These are phyloP conservation scores for Domatiomyces globalis DNA, from an alignment of 2,329 filamentous ascomycete species.

Conservation along the genomic window DNA sequence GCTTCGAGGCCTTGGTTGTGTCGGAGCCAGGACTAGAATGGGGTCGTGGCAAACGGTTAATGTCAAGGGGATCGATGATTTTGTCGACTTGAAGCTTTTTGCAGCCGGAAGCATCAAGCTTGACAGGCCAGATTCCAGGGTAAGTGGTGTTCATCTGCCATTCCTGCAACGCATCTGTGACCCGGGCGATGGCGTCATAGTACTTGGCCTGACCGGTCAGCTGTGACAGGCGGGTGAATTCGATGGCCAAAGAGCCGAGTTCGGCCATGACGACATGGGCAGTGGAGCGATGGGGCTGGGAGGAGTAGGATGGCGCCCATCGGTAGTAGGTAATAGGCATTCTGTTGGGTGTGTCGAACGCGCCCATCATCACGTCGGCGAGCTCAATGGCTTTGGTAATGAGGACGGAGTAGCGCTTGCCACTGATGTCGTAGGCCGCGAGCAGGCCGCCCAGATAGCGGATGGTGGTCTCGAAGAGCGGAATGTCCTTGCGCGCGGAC, in stretches of 20 bases:
- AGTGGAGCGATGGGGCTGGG: conserved; percentile 49
- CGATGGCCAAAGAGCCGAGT: conserved; percentile 65
- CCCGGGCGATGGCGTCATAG: conserved; percentile 76
- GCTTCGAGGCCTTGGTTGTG: not conserved
- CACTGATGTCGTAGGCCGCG: conserved; percentile 75
- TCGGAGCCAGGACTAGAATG: not conserved
- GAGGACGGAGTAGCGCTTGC: conserved; percentile 44
- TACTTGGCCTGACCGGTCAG: conserved; percentile 69
- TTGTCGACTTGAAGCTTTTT: conserved; percentile 29
- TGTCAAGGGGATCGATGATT: not conserved
- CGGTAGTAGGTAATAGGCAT: conserved; percentile 75
- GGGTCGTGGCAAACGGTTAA: not conserved
- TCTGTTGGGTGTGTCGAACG: conserved; percentile 84
- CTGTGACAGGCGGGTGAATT: conserved; percentile 81
- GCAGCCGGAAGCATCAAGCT: conserved; percentile 52
- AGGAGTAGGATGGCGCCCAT: conserved; percentile 56
- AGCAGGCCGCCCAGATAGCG: conserved; percentile 78
- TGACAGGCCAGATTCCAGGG: conserved; percentile 67
- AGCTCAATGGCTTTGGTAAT: conserved; percentile 67
- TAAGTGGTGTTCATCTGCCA: conserved; percentile 58
- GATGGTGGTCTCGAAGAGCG: conserved; percentile 87
- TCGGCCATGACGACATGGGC: conserved; percentile 48
- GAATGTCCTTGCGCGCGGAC: conserved; percentile 52
- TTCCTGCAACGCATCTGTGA: conserved; percentile 65
- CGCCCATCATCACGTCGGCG: conserved; percentile 64